A percentile compares a stretch with the other conserved stretches of the same genome.
Evolutionary conservation across 1,139 yeast species (phyloP).

Genomic region (Yamadazyma sp.): DNA sequence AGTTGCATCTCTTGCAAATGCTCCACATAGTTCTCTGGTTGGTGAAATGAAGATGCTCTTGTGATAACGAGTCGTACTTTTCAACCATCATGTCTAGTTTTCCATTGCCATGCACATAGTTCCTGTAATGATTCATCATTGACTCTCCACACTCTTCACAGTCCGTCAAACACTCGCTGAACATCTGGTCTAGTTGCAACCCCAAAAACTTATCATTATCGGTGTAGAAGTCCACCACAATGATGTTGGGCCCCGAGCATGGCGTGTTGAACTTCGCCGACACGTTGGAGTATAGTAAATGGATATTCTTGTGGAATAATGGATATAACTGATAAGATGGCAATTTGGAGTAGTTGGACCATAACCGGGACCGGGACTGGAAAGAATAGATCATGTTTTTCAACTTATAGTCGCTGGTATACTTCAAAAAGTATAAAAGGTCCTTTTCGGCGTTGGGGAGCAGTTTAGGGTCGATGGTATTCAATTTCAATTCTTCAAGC

Average conservation of each 20-base stretch:
- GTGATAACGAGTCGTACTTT: conserved; percentile 51
- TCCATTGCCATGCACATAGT: conserved; percentile 88
- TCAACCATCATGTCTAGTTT: conserved; percentile 79
- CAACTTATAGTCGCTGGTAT: conserved; percentile 31
- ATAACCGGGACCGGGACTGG: conserved; percentile 28
- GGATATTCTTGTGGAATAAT: conserved; percentile 68
- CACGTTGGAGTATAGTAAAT: conserved; percentile 77
- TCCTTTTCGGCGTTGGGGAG: conserved; percentile 40
- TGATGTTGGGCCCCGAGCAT: conserved; percentile 84
- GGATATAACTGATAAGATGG: conserved; percentile 48
- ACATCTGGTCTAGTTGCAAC: conserved; percentile 78
- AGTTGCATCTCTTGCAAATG: conserved; percentile 76
- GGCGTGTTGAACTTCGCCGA: conserved; percentile 87
- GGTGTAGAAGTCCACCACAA: conserved; percentile 83
- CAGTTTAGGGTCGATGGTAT: conserved; percentile 22
- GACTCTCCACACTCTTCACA: conserved; percentile 84
- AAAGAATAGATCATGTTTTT: conserved; percentile 22
- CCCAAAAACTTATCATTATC: conserved; percentile 91
- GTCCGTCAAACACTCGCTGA: conserved; percentile 60
- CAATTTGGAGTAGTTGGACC: conserved; percentile 42
- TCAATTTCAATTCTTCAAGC: conserved; percentile 27
- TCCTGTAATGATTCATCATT: conserved; percentile 73
- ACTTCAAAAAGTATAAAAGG: conserved; percentile 39
- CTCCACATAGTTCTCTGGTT: conserved; percentile 83
- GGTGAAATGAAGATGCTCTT: conserved; percentile 52